These are phyloP conservation scores for Cutaneotrichosporon dermatis DNA, from an alignment of 1,284 basidiomycete genomes.

Conservation along the genomic window DNA sequence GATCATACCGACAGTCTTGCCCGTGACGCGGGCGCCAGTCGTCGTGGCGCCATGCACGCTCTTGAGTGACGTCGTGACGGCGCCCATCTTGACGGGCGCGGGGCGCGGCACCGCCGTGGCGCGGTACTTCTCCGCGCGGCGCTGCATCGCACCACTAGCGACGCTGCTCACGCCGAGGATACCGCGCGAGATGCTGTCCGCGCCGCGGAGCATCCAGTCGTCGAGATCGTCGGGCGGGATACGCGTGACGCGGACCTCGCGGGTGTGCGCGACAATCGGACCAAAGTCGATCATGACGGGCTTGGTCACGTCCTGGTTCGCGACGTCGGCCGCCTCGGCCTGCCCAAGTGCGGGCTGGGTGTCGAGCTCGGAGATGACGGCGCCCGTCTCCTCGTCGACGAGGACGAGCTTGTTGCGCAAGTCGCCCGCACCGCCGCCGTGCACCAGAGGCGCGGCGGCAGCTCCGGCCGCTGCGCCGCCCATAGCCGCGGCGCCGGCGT, in stretches of 20 bases:
- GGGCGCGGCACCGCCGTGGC: constrained; percentile 11
- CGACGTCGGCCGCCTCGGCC: constrained; percentile 55
- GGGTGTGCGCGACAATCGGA: constrained; percentile 49
- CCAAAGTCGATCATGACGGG: constrained; percentile 71
- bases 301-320: constrained; percentile 55
- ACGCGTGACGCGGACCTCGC: constrained; percentile 52
- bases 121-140: constrained; percentile 63
- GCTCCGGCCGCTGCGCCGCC: not conserved
- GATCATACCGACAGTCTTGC: constrained; percentile 11
- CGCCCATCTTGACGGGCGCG: constrained; percentile 9
- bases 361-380: constrained; percentile 69
- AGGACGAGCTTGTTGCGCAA: constrained; percentile 66
- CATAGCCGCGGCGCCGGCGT: not conserved
- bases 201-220: constrained; percentile 68
- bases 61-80: constrained; percentile 4
- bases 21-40: constrained; percentile 4
- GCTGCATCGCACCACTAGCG: constrained; percentile 55
- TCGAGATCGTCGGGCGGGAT: constrained; percentile 60
- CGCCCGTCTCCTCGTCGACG: constrained; percentile 67
- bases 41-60: constrained; percentile 1
- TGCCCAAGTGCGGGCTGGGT: constrained; percentile 47
- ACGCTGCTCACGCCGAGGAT: constrained; percentile 65
- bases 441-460: constrained; percentile 1
- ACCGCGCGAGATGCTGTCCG: constrained; percentile 51
- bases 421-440: constrained; percentile 47